phyloP scores from a whole-genome alignment of 768 basidiomycete genomes.

The Rhizopogon roseolus region DNA sequence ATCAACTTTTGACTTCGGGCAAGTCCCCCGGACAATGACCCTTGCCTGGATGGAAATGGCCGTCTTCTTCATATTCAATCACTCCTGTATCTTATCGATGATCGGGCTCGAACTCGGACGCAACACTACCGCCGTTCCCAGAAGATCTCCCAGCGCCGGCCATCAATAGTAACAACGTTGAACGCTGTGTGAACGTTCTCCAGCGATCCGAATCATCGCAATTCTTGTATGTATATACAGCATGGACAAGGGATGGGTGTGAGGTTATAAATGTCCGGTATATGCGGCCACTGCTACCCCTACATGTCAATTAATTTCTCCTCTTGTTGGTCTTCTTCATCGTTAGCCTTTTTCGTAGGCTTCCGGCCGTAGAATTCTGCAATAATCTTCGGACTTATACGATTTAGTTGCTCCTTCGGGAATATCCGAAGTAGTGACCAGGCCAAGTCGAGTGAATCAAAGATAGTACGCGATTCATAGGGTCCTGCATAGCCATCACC shows the following conservation, averaged over 20 bases:
- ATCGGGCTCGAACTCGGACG: too few relatives aligned
- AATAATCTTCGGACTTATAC: conserved; percentile 95
- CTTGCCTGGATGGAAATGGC: not conserved
- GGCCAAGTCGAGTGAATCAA: conserved; percentile 94
- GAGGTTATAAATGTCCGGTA: not conserved
- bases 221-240: too few relatives aligned
- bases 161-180: too few relatives aligned
- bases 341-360: conserved; percentile 56
- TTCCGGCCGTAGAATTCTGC: conserved; percentile 91
- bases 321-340: conserved; percentile 33
- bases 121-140: too few relatives aligned
- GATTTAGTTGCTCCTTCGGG: conserved; percentile 98
- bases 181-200: too few relatives aligned
- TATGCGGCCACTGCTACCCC: conserved; percentile 11
- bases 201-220: too few relatives aligned
- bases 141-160: too few relatives aligned
- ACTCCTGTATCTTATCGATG: too few relatives aligned
- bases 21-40: too few relatives aligned
- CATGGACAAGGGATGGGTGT: too few relatives aligned
- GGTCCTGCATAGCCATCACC: conserved; percentile 49
- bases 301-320: conserved; percentile 68
- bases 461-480: conserved; percentile 94
- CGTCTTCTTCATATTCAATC: not conserved
- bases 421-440: conserved; percentile 97
- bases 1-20: too few relatives aligned